These are phyloP conservation scores for Avena eriantha DNA, from an alignment of 176 grass and related monocot genomes.

Conservation along the genomic window DNA sequence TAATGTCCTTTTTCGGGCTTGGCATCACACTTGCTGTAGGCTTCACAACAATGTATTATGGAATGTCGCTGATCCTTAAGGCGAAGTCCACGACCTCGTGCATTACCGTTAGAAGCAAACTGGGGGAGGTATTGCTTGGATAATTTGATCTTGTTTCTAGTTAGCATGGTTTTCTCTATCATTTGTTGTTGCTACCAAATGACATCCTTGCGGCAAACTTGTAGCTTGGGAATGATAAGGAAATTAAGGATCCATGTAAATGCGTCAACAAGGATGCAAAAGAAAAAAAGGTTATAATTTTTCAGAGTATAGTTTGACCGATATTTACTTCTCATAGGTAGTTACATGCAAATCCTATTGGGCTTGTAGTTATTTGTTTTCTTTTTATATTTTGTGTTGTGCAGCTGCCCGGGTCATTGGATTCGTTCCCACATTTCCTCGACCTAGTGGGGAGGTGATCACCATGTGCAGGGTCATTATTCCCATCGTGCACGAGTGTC, in stretches of 20 bases:
- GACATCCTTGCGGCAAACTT: slow-evolving; percentile 4
- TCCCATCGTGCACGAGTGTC: neutral
- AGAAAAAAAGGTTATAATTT: slow-evolving; percentile 76
- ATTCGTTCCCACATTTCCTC: neutral
- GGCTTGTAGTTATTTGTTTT: neutral
- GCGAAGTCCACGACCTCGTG: neutral
- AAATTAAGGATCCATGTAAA: slow-evolving; percentile 85
- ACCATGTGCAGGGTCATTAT: neutral
- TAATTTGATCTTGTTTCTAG: slow-evolving; percentile 41
- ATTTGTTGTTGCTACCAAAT: neutral
- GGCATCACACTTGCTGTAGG: neutral
- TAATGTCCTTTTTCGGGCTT: neutral
- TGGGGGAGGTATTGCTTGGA: slow-evolving; percentile 67
- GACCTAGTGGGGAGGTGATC: neutral
- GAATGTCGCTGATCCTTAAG: neutral
- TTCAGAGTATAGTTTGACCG: neutral
- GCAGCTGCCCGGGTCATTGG: neutral
- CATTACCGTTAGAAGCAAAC: slow-evolving; percentile 65
- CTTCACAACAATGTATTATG: neutral
- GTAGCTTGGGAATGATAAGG: slow-evolving; percentile 48
- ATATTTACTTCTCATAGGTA: neutral
- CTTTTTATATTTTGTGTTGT: neutral
- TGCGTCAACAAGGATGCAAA: slow-evolving; percentile 87
- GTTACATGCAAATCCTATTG: neutral
- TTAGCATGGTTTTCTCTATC: neutral